phyloP scores from a whole-genome alignment of 495 filamentous ascomycete genomes.

The Penicillium macrosclerotiorum region DNA sequence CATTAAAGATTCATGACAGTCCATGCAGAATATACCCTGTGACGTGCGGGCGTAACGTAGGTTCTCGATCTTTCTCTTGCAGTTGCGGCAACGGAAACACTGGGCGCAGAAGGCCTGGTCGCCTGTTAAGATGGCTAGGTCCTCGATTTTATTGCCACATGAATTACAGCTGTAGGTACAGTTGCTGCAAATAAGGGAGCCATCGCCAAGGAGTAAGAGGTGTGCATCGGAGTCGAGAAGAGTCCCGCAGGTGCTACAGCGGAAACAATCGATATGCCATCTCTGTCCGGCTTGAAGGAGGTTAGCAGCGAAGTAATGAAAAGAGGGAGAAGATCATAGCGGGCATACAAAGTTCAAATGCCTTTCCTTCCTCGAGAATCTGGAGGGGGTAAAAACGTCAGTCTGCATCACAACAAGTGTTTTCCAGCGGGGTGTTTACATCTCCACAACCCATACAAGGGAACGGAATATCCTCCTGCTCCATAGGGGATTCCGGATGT shows the following conservation, averaged over 20 bases:
- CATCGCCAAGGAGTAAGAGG: constrained; percentile 93
- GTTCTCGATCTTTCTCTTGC: constrained; percentile 98
- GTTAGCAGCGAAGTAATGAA: constrained; percentile 15
- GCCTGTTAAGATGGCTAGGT: constrained; percentile 94
- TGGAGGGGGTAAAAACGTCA: constrained; percentile 40
- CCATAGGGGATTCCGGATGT: constrained; percentile 78
- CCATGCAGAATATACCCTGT: constrained; percentile 99
- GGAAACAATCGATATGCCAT: constrained; percentile 99
- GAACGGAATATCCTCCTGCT: constrained; percentile 81
- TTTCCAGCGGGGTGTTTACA: constrained; percentile 49
- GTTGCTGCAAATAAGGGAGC: constrained; percentile 97
- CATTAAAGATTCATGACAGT: constrained; percentile 98
- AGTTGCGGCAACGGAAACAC: constrained; percentile 97
- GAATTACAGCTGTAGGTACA: constrained; percentile 99
- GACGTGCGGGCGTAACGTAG: constrained; percentile 96
- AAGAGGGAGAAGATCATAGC: constrained; percentile 1
- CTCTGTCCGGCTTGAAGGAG: constrained; percentile 76
- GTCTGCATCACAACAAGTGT: constrained; percentile 2
- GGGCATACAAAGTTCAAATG: constrained; percentile 90
- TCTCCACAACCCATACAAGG: constrained; percentile 98
- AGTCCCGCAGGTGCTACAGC: constrained; percentile 93
- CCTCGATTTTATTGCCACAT: constrained; percentile 97
- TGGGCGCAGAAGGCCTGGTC: constrained; percentile 98
- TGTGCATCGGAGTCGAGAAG: constrained; percentile 98
- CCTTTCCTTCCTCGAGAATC: constrained; percentile 98